A percentile compares a stretch with the other conserved stretches of the same genome.
phyloP scores from a whole-genome alignment of 2,329 filamentous ascomycete species.

The Orbilia javanica region DNA sequence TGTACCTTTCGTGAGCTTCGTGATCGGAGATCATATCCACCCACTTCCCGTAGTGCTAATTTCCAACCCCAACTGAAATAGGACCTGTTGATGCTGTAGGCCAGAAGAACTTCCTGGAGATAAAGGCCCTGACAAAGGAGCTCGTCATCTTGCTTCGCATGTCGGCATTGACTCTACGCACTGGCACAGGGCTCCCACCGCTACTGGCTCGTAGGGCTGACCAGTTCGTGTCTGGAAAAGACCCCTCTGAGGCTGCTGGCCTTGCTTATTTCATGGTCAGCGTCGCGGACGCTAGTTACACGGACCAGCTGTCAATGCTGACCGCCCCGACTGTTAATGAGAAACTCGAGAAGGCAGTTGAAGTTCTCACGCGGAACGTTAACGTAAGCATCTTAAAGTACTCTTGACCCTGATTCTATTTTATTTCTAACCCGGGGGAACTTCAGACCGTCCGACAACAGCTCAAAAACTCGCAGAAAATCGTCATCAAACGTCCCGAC shows the following conservation, averaged over 20 bases:
- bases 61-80: conserved; percentile 66
- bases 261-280: conserved; percentile 98
- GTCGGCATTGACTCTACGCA: conserved; percentile 74
- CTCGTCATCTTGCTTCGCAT: conserved; percentile 86
- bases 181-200: conserved; percentile 78
- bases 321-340: conserved; percentile 83
- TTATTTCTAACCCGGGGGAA: not conserved
- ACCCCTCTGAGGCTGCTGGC: conserved; percentile 82
- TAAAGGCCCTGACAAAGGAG: conserved; percentile 88
- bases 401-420: not conserved
- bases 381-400: conserved; percentile 80
- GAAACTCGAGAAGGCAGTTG: conserved; percentile 83
- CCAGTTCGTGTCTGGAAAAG: conserved; percentile 85
- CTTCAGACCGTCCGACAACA: conserved; percentile 47
- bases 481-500: conserved; percentile 60
- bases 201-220: conserved; percentile 88
- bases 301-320: conserved; percentile 90
- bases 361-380: conserved; percentile 88
- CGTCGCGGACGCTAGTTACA: conserved; percentile 84
- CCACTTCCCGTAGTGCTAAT: conserved; percentile 29
- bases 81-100: conserved; percentile 74
- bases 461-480: conserved; percentile 57
- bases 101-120: conserved; percentile 73
- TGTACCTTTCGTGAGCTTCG: conserved; percentile 11
- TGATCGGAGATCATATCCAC: not conserved